These are phyloP conservation scores for Suillus occidentalis DNA, from an alignment of 768 basidiomycete species.

Conservation along the genomic window DNA sequence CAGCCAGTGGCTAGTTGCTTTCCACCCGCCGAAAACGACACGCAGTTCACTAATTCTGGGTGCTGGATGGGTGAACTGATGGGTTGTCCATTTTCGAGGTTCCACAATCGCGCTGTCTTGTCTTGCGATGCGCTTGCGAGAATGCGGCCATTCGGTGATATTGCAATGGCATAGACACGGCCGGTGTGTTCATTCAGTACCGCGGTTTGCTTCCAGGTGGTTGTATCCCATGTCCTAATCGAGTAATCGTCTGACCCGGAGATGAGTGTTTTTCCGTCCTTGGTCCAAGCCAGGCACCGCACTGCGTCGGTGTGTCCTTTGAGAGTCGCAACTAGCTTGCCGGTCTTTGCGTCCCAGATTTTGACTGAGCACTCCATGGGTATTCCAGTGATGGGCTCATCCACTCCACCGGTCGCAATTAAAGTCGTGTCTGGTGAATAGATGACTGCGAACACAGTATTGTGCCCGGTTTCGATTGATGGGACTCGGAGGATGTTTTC, in stretches of 20 bases:
- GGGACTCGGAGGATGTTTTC: too few relatives aligned
- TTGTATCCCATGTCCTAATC: not conserved
- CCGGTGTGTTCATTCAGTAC: not conserved
- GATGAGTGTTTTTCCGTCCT: not conserved
- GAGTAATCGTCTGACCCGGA: not conserved
- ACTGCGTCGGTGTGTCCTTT: not conserved
- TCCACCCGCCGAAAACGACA: not conserved
- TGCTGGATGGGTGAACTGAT: not conserved
- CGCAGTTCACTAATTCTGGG: rapidly evolving
- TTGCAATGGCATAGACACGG: rapidly evolving
- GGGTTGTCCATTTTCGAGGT: not conserved
- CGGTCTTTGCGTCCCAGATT: conserved; percentile 3
- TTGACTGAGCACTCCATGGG: not conserved
- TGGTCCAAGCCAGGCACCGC: not conserved
- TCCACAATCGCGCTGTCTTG: not conserved
- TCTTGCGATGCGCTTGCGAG: not conserved
- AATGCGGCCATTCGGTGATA: not conserved
- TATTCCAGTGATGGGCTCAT: not conserved
- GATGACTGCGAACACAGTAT: rapidly evolving
- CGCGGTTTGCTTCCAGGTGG: not conserved
- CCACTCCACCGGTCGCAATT: not conserved
- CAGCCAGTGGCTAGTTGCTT: not conserved
- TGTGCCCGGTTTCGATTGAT: not conserved
- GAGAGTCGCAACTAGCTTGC: conserved; percentile 4
- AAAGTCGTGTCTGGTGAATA: conserved; percentile 8